Conservation (phyloP, 306 rosid genomes). For the Macrotyloma uniflorum region DNA sequence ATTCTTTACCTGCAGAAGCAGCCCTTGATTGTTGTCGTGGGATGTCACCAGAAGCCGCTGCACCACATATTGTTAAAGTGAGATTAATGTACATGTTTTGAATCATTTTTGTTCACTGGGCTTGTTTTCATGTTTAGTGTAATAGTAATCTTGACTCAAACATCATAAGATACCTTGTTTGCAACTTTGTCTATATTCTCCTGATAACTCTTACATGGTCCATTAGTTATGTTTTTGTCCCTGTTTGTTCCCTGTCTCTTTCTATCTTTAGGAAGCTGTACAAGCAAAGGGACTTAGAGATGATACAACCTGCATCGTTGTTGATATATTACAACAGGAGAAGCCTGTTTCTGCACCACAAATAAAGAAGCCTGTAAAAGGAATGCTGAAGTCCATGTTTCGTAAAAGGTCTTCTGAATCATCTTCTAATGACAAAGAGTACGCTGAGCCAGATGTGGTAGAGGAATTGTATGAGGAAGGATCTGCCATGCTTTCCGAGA, state of each 20-base stretch:
- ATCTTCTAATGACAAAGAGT: slow-evolving; percentile 78
- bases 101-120: slow-evolving; percentile 10
- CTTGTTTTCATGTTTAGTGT: slow-evolving; percentile 6
- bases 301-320: slow-evolving; percentile 95
- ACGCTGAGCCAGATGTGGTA: slow-evolving; percentile 75
- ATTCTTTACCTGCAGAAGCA: slow-evolving; percentile 77
- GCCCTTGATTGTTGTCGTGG: slow-evolving; percentile 92
- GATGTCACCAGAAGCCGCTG: slow-evolving; percentile 81
- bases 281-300: slow-evolving; percentile 97
- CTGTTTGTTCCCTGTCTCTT: slow-evolving; percentile 25
- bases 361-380: slow-evolving; percentile 74
- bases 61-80: slow-evolving; percentile 92
- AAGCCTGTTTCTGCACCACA: slow-evolving; percentile 66
- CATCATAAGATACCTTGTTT: slow-evolving; percentile 28
- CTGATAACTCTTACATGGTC: slow-evolving; percentile 3
- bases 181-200: slow-evolving; percentile 1
- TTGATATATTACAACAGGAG: slow-evolving; percentile 81
- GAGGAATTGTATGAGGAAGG: slow-evolving; percentile 95
- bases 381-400: slow-evolving; percentile 86
- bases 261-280: slow-evolving; percentile 75
- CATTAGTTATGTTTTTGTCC: not conserved
- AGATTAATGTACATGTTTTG: slow-evolving; percentile 30
- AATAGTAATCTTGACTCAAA: slow-evolving; percentile 23
- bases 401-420: slow-evolving; percentile 78
- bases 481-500: slow-evolving; percentile 94